Evolutionary conservation across 352 stramenopile genomes (phyloP), one percentile per base, ranked within the genome.

Genomic region (Phytophthora kernoviae): DNA sequence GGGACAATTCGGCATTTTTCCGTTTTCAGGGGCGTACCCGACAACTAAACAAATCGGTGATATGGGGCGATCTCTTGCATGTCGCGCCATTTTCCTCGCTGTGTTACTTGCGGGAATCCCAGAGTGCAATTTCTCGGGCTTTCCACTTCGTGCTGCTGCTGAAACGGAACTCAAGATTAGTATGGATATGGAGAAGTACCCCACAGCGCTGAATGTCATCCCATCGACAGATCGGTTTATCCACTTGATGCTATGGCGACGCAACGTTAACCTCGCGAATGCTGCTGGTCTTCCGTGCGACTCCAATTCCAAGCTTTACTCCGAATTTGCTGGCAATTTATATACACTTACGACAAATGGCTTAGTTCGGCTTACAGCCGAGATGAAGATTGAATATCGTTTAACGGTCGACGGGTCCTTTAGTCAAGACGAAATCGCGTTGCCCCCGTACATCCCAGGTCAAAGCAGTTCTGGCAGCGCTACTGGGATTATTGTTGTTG

Each of bases 131-230:
- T 58, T 87, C 36, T 65, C 70, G 8, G 70, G 66, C 30, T 69
- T 84, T 36, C 62, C 70, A 1, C 58, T 88, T 18, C 77, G 75
- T 26, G 70, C 63, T 21, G 68, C 70, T 1, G 62, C 70, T 4
- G 78, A 88, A 47, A 84, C 74, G 17, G 36, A 84, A 32, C 64
- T 88, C 9, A 86, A 86, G 26, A 62, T 86, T 24, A 68, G 70
- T 12, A 69, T 86, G 4, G 62, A 83, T 15, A 58, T 62, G 6
- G 64, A 73, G 33, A 49, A 65, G 21, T 64, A 52, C 43, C 45
- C 66, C 10, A 44, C 39, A 1, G 33, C 49, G 5, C 33, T 47
- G 7, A 33, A 46, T 9, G 33, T 46, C 4, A 46, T 69, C 4
- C 73, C 76, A 2, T 66, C 63, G 20, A 69, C 73, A n/a, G 41